Evolutionary conservation across 352 stramenopile species (phyloP), one percentile per base, ranked within the genome.

Genomic region (Globisporangium sylvaticum): DNA sequence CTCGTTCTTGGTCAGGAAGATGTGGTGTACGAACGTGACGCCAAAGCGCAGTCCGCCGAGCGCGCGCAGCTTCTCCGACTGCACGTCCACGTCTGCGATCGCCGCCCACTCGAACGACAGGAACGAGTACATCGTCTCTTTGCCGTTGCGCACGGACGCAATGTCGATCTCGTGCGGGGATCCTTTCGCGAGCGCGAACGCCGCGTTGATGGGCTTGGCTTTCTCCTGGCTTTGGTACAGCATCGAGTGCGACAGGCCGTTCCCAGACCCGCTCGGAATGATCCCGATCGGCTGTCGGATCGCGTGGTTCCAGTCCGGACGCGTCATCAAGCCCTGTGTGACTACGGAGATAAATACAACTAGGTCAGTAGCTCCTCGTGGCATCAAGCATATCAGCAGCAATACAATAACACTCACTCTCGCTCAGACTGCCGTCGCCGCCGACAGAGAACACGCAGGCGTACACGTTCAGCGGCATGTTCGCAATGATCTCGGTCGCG

Each of bases 51-150:
- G 42, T 18, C 60, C 69, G 15, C 88, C 89, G 6, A 97, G 62
- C 32, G 65, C 74, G 1, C 89, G 84, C 20, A 93, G 53, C 25
- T 83, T 84, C 67, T 97, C 89, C 0, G 81, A 93, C 4, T 75
- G 75, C 34, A 96, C 73, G 62, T 97, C 89, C 27, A 94, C 82
- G 61, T 96, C 87, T 3, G 87, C 87, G 37, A 95, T 87, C 18
- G 89, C 84, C 7, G 83, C 89, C 86, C 87, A 97, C 59, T 92
- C 83, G 3, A 95, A 62, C 18, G 83, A 90, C 42, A 96, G 64
- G 70, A 96, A 95, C 42, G 81, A 93, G 77, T 88, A 92, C 65
- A 79, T 85, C 25, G 65, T 78, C 27, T 81, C 74, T 53, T 84
- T 89, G 1, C 70, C 70, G 48, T 90, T 90, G 7, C 80, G 78